Conservation (phyloP, 2,329 filamentous ascomycete genomes). For the Pseudonectria foliicola region DNA sequence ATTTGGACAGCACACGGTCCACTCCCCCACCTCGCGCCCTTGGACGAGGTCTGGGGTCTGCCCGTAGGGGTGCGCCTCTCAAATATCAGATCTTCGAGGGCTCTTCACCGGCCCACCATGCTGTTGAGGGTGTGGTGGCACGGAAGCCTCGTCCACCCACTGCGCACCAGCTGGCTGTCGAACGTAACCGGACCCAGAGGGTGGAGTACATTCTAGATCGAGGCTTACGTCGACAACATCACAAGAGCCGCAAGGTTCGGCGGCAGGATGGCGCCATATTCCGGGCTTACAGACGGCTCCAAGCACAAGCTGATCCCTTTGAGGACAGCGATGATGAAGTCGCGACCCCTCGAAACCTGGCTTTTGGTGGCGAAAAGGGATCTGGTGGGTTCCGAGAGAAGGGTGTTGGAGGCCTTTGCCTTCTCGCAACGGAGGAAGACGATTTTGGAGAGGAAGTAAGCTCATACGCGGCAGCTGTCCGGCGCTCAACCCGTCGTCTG, state of each 20-base stretch:
- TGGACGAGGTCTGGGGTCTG: conserved; percentile 20
- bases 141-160: conserved; percentile 68
- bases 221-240: conserved; percentile 61
- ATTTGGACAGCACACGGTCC: conserved; percentile 38
- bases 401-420: conserved; percentile 58
- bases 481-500: conserved; percentile 58
- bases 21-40: conserved; percentile 33
- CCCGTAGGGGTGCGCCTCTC: conserved; percentile 39
- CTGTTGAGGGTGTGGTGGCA: conserved; percentile 48
- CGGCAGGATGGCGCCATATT: conserved; percentile 60
- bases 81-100: conserved; percentile 56
- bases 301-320: conserved; percentile 47
- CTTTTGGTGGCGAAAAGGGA: conserved; percentile 22
- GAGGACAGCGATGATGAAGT: conserved; percentile 58
- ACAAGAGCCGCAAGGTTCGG: conserved; percentile 53
- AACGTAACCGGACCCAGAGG: conserved; percentile 68
- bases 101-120: conserved; percentile 50
- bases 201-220: conserved; percentile 77
- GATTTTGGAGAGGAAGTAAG: conserved; percentile 72
- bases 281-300: conserved; percentile 58
- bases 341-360: conserved; percentile 26
- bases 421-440: conserved; percentile 54
- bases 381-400: conserved; percentile 43
- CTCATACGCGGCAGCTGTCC: conserved; percentile 58
- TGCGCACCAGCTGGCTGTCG: conserved; percentile 74